Base-by-base conservation (phyloP, 2,329 filamentous ascomycete species). In the Leptographium galeiforme region DNA sequence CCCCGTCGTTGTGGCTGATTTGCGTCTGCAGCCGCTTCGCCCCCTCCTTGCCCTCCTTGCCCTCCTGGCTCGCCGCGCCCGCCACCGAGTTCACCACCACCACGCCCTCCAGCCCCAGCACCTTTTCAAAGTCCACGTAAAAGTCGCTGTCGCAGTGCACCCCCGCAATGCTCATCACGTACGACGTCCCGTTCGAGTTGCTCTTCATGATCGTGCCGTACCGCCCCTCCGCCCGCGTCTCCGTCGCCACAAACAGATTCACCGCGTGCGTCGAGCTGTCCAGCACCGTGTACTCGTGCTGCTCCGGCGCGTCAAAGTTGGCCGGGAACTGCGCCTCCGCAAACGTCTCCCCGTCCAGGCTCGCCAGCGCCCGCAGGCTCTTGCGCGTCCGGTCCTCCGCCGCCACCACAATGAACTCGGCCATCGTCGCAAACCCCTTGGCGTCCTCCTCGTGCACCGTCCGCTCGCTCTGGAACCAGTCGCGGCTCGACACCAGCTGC, bases 171-270 rank as follows among this genome's bases (percentile, higher is more conserved):
- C 87, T 94, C 58, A 95, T 72, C 13, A 95, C 87, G 63, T 96
- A 98, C 1, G 87, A 93, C 0, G 93, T 98, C 52, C 93, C 93
- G 64, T 98, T 97, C 62, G 89, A 96, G 72, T 98, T 98, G 64
- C 89, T 96, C 78, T 97, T 98, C 68, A 98, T 81, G 61, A 98
- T 88, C 30, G 85, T 85, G 40, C 93, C 93, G 61, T 87, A 89
- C 56, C 85, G 79, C 50, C 78, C 79, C 18, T 81, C 84, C 50
- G 73, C 65, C 4, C 72, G 72, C 43, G 76, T 77, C 61, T 86
- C 84, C 43, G 88, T 87, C 0, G 86, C 89, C 48, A 97, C 91
- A 63, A 97, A 94, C 55, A 98, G 71, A 69, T 97, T 97, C 55
- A 98, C 78, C 1, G 93, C 87, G 67, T 97, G 91, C 0, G 89